Percentiles rank a stretch among this genome's conserved stretches.
Conservation (phyloP, 805 yeast species). For the Yamadazyma sp. region DNA sequence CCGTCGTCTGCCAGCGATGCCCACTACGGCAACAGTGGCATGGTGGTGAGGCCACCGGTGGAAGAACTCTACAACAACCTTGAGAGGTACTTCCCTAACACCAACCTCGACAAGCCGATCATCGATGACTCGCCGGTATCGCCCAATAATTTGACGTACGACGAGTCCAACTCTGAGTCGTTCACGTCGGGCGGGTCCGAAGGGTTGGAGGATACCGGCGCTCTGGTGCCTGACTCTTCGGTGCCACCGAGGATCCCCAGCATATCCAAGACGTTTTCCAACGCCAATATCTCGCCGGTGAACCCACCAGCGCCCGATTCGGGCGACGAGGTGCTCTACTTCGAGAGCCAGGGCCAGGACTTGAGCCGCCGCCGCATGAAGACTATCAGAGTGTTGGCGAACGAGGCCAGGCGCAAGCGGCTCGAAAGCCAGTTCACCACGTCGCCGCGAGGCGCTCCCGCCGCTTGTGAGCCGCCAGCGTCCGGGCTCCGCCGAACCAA, state of each 20-base stretch:
- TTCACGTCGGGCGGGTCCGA: constrained; percentile 7
- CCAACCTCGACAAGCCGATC: constrained; percentile 90
- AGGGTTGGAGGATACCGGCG: neutral
- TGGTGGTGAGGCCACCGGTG: constrained; percentile 90
- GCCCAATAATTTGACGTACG: constrained; percentile 29
- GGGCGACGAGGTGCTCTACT: constrained; percentile 37
- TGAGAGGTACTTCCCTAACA: constrained; percentile 87
- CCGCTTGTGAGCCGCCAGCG: constrained; percentile 1
- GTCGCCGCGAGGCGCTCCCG: neutral
- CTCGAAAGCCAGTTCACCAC: constrained; percentile 22
- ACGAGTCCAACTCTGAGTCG: constrained; percentile 1
- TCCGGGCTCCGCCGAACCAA: constrained; percentile 60
- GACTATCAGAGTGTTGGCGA: constrained; percentile 89
- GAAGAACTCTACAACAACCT: constrained; percentile 90
- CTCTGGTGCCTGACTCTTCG: neutral
- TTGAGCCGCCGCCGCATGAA: constrained; percentile 66
- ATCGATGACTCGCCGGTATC: constrained; percentile 66
- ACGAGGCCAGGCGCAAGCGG: constrained; percentile 64
- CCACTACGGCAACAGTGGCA: constrained; percentile 9
- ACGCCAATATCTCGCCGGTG: constrained; percentile 41
- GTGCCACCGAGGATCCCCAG: constrained; percentile 26
- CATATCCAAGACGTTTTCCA: constrained; percentile 44
- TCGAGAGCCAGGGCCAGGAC: constrained; percentile 37
- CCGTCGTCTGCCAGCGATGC: neutral
- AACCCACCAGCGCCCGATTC: constrained; percentile 20